Evolutionary conservation across 1,284 basidiomycete genomes (phyloP).

Genomic region (Malassezia restricta): DNA sequence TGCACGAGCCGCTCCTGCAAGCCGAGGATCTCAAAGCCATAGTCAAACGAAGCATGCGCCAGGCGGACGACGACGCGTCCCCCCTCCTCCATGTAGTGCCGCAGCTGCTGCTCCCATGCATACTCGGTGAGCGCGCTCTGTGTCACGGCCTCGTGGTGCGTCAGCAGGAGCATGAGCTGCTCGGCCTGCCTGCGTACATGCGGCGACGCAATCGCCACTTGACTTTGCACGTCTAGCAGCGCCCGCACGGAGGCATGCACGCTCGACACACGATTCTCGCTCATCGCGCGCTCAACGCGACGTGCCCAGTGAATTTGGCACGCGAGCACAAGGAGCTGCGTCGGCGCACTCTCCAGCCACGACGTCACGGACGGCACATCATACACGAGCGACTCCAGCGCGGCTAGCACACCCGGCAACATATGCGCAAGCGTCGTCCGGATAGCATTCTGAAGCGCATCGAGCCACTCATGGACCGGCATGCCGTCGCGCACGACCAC

Average conservation of each 20-base stretch:
- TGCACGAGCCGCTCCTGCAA: slow-evolving; percentile 93
- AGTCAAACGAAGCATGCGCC: slow-evolving; percentile 85
- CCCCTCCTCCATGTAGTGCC: slow-evolving; percentile 64
- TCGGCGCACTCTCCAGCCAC: slow-evolving; percentile 88
- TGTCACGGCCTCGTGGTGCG: slow-evolving; percentile 90
- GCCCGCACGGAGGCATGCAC: slow-evolving; percentile 66
- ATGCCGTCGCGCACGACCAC: slow-evolving; percentile 71
- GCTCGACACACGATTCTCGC: slow-evolving; percentile 49
- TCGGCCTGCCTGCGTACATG: slow-evolving; percentile 49
- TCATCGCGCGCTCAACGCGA: slow-evolving; percentile 65
- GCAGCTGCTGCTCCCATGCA: slow-evolving; percentile 95
- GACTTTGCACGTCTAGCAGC: slow-evolving; percentile 60
- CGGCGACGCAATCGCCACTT: slow-evolving; percentile 55
- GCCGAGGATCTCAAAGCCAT: slow-evolving; percentile 97
- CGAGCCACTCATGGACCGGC: slow-evolving; percentile 98
- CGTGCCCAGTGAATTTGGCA: slow-evolving; percentile 88
- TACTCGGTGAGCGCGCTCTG: slow-evolving; percentile 55
- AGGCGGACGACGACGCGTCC: slow-evolving; percentile 54
- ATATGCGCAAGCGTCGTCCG: slow-evolving; percentile 73
- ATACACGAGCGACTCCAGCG: slow-evolving; percentile 75
- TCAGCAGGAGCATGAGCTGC: slow-evolving; percentile 95
- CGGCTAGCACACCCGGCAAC: slow-evolving; percentile 64
- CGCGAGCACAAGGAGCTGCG: slow-evolving; percentile 86
- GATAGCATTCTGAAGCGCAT: slow-evolving; percentile 85
- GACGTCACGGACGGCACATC: slow-evolving; percentile 57